Evolutionary conservation across 495 filamentous ascomycete genomes (phyloP).

Genomic region (Aspergillus funiculosus): DNA sequence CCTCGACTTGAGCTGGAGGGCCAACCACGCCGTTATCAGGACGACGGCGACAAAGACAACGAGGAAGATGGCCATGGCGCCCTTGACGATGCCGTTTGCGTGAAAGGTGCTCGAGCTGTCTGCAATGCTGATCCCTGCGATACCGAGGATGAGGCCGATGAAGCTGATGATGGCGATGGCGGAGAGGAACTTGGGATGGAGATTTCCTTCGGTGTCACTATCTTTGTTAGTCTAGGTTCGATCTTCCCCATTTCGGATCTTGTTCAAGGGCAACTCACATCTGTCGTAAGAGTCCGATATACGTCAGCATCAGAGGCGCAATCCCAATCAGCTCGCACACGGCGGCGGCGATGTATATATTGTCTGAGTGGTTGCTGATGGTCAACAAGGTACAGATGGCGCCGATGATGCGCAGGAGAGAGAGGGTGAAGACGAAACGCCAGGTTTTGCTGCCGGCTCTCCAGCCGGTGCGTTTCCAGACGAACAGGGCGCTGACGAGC

Average conservation of each 20-base stretch:
- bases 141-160: conserved; percentile 28
- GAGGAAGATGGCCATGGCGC: conserved; percentile 28
- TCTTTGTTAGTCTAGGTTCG: conserved; percentile 17
- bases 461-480: conserved; percentile 30
- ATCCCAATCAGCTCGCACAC: conserved; percentile 31
- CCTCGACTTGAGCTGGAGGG: not conserved
- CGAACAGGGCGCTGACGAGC: conserved; percentile 18
- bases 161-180: conserved; percentile 16
- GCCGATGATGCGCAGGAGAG: conserved; percentile 27
- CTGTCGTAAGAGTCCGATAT: conserved; percentile 25
- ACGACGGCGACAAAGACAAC: conserved; percentile 20
- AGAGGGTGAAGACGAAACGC: conserved; percentile 26
- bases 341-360: conserved; percentile 16
- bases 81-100: conserved; percentile 20
- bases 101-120: conserved; percentile 7
- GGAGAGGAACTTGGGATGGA: conserved; percentile 11
- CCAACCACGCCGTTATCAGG: conserved; percentile 14
- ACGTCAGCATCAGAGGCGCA: conserved; percentile 26
- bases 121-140: conserved; percentile 21
- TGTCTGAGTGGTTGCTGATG: conserved; percentile 17
- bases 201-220: conserved; percentile 20
- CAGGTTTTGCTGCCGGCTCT: conserved; percentile 25
- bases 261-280: conserved; percentile 30
- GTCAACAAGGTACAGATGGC: conserved; percentile 22
- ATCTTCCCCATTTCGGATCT: too few relatives aligned